Conservation (phyloP, 495 filamentous ascomycete genomes). For the Bacidia rubella region DNA sequence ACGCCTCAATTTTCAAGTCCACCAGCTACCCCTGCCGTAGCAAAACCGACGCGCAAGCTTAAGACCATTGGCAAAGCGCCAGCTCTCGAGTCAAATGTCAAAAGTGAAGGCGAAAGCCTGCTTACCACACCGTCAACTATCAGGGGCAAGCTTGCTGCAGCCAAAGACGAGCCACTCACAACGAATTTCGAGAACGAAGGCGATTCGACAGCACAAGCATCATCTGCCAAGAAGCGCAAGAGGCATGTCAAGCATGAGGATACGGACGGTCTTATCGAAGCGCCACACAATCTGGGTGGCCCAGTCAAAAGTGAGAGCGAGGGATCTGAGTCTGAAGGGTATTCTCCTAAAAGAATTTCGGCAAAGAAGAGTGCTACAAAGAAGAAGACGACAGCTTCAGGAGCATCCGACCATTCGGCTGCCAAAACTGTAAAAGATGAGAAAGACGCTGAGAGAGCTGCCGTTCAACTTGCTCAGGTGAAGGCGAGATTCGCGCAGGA, state of each 20-base stretch:
- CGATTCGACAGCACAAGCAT: not conserved
- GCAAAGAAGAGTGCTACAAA: constrained; percentile 3
- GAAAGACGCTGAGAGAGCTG: constrained; percentile 6
- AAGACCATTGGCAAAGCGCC: not conserved
- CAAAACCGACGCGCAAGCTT: constrained; percentile 2
- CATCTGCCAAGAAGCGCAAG: constrained; percentile 16
- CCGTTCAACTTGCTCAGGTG: constrained; percentile 2
- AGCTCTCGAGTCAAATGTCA: constrained; percentile 3
- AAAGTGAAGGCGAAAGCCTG: not conserved
- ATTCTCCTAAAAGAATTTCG: constrained; percentile 9
- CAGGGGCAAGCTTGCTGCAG: not conserved
- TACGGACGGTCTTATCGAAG: not conserved
- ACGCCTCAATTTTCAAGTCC: constrained; percentile 6
- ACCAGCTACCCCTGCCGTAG: not conserved
- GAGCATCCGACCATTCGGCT: not conserved
- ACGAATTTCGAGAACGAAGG: not conserved
- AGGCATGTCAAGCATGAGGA: constrained; percentile 1
- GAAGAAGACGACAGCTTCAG: constrained; percentile 7
- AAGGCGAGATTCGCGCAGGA: constrained; percentile 2
- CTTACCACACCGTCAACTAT: not conserved
- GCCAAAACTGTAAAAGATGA: not conserved
- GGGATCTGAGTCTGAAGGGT: constrained; percentile 3
- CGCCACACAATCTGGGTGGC: constrained; percentile 2
- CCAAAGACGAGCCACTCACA: not conserved
- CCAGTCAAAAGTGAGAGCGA: not conserved